Conservation (phyloP, 495 filamentous ascomycete genomes). For the Cercophora sp. region DNA sequence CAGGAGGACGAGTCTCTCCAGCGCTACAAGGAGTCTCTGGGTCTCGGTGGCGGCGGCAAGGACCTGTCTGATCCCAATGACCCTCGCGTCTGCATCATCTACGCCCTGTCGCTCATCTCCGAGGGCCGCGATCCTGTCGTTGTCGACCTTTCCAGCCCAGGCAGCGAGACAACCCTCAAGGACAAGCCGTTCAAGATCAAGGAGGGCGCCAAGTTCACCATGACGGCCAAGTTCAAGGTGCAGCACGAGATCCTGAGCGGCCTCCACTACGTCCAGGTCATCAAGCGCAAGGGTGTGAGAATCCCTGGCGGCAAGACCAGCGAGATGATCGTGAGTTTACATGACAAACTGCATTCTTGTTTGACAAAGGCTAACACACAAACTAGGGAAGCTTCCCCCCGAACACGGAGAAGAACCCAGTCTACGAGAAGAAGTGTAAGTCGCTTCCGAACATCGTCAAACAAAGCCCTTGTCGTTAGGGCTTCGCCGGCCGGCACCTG, state of each 20-base stretch:
- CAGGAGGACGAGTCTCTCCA: conserved; percentile 85
- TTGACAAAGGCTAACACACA: not conserved
- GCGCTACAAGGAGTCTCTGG: conserved; percentile 95
- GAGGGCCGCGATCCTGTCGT: conserved; percentile 75
- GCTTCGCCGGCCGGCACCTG: too few species aligned
- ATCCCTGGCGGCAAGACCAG: conserved; percentile 72
- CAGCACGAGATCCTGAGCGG: conserved; percentile 93
- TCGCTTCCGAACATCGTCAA: too few species aligned
- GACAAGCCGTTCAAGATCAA: conserved; percentile 93
- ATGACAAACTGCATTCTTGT: too few species aligned
- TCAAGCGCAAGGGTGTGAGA: conserved; percentile 79
- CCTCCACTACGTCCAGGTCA: conserved; percentile 88
- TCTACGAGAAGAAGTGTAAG: conserved; percentile 90
- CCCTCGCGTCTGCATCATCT: conserved; percentile 81
- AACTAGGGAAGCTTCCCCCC: conserved; percentile 77
- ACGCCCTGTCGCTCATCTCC: conserved; percentile 78
- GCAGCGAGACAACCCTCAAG: conserved; percentile 67
- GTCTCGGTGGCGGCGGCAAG: conserved; percentile 58
- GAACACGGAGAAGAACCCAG: conserved; percentile 75
- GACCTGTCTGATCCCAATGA: conserved; percentile 69
- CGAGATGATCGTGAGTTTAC: conserved; percentile 83
- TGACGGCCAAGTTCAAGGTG: conserved; percentile 89
- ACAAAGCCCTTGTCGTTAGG: too few species aligned
- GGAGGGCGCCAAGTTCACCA: conserved; percentile 86
- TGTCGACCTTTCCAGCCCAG: conserved; percentile 68